Percentiles rank a stretch among this genome's conserved stretches.
Evolutionary conservation across 148 eudicot genomes (phyloP).

Genomic region (Chenopodium formosanum): DNA sequence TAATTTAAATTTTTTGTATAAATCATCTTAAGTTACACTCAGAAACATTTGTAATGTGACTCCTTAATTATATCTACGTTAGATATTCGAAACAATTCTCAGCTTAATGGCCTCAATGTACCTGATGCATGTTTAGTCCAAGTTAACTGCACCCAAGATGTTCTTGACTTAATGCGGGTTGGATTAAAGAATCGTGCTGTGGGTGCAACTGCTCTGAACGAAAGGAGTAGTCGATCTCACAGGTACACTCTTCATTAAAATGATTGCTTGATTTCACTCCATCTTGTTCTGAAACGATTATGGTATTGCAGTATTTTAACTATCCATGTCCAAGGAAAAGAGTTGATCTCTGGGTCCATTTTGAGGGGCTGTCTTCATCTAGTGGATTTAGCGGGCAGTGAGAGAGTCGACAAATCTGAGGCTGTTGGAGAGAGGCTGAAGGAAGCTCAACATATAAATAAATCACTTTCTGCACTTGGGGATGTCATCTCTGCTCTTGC

Average conservation of each 20-base stretch:
- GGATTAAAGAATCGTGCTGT: slow-evolving; percentile 93
- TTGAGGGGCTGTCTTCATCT: slow-evolving; percentile 89
- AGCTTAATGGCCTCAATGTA: slow-evolving; percentile 87
- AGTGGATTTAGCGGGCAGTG: slow-evolving; percentile 98
- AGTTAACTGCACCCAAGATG: slow-evolving; percentile 80
- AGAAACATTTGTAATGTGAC: not conserved
- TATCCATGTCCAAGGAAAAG: slow-evolving; percentile 89
- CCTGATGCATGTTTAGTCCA: slow-evolving; percentile 88
- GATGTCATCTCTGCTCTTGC: slow-evolving; percentile 95
- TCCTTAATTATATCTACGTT: slow-evolving; percentile 66
- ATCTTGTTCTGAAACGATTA: not conserved
- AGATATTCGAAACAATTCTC: slow-evolving; percentile 89
- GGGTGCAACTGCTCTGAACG: slow-evolving; percentile 96
- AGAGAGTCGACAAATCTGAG: slow-evolving; percentile 94
- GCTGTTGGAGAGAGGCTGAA: slow-evolving; percentile 93
- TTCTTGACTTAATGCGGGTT: slow-evolving; percentile 80
- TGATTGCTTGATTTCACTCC: not conserved
- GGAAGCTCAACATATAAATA: slow-evolving; percentile 97
- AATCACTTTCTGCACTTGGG: slow-evolving; percentile 93
- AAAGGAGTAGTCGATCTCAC: slow-evolving; percentile 95
- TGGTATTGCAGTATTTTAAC: slow-evolving; percentile 67
- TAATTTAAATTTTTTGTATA: not conserved
- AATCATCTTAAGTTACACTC: not conserved
- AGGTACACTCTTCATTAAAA: slow-evolving; percentile 43
- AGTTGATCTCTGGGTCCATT: slow-evolving; percentile 66